A percentile compares a stretch with the other conserved stretches of the same genome.
Conservation (phyloP, 192 early-diverging fungal genomes). For the Phlyctochytrium arcticum region DNA sequence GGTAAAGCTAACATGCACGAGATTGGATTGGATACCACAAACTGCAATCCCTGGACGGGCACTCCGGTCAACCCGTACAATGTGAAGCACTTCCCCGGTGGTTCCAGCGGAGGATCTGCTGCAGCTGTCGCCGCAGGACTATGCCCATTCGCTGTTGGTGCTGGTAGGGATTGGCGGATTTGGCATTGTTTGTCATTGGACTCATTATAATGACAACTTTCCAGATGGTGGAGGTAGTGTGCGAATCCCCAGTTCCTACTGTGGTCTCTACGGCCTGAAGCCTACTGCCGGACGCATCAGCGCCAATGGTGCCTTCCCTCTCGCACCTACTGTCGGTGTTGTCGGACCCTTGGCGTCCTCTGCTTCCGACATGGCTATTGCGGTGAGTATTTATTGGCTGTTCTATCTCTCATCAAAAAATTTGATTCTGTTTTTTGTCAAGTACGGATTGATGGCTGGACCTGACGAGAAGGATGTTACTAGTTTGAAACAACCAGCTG, state of each 20-base stretch:
- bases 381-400: constrained; percentile 35
- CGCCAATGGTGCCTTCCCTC: constrained; percentile 42
- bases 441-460: constrained; percentile 60
- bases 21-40: constrained; percentile 61
- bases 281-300: constrained; percentile 66
- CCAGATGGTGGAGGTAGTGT: constrained; percentile 66
- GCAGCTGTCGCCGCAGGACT: constrained; percentile 59
- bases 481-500: constrained; percentile 53
- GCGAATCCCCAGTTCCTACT: constrained; percentile 64
- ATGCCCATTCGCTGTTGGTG: constrained; percentile 66
- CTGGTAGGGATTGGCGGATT: constrained; percentile 9
- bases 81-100: constrained; percentile 55
- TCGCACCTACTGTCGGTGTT: constrained; percentile 53
- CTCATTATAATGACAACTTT: constrained; percentile 16
- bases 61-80: constrained; percentile 66
- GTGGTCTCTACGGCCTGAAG: constrained; percentile 74
- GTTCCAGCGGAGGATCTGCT: constrained; percentile 66
- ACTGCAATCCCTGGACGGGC: constrained; percentile 54
- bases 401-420: too few species aligned
- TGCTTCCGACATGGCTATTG: constrained; percentile 63
- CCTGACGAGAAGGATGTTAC: constrained; percentile 44
- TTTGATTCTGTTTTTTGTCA: neutral
- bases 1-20: constrained; percentile 76
- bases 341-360: constrained; percentile 67
- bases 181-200: neutral